phyloP scores from a whole-genome alignment of 192 early-diverging fungal species.

The Coemansia javaensis region DNA sequence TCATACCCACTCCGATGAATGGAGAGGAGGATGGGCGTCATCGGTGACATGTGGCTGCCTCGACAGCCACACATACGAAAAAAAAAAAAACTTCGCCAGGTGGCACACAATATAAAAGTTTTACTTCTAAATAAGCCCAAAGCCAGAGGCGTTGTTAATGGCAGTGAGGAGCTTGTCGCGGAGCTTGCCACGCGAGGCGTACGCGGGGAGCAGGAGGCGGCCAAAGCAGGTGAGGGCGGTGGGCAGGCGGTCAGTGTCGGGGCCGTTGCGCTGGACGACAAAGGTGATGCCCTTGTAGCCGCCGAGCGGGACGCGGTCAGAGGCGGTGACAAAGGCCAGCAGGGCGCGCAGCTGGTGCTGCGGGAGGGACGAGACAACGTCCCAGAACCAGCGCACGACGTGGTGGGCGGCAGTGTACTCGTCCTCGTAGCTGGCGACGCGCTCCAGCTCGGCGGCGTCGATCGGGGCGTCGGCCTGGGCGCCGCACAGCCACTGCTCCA shows the following conservation, averaged over 20 bases:
- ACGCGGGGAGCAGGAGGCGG: conserved; percentile 82
- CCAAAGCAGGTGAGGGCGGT: conserved; percentile 91
- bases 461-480: conserved; percentile 36
- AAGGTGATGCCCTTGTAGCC: conserved; percentile 77
- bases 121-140: conserved; percentile 74
- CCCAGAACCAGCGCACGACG: conserved; percentile 77
- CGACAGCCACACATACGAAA: too few species aligned
- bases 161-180: conserved; percentile 71
- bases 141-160: conserved; percentile 89
- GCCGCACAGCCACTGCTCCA: conserved; percentile 73
- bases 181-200: conserved; percentile 66
- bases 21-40: too few species aligned
- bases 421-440: conserved; percentile 75
- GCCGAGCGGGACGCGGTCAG: conserved; percentile 80
- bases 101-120: background rate
- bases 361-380: conserved; percentile 62
- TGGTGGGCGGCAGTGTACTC: conserved; percentile 65
- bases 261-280: conserved; percentile 94
- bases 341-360: conserved; percentile 66
- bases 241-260: conserved; percentile 79
- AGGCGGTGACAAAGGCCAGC: conserved; percentile 86
- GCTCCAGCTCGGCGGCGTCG: conserved; percentile 69
- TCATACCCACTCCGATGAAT: too few species aligned
- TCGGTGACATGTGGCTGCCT: too few species aligned
- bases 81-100: background rate